Conservation (phyloP, 257 asterid species). For the Haberlea rhodopensis region DNA sequence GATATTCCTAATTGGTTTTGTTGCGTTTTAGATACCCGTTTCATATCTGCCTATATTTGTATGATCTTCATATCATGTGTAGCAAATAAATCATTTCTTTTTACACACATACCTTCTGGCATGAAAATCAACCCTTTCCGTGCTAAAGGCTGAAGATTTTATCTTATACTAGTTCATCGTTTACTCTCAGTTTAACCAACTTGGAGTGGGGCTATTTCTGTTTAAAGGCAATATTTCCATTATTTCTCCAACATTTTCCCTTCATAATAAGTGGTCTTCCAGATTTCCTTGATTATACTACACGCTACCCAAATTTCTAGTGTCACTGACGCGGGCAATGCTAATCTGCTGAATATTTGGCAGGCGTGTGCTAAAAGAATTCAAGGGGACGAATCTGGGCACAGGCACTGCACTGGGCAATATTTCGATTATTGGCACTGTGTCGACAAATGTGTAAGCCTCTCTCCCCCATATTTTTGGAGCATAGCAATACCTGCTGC, state of each 20-base stretch:
- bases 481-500: neutral
- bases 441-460: constrained; percentile 56
- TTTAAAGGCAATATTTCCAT: neutral
- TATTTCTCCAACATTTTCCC: neutral
- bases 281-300: neutral
- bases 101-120: neutral
- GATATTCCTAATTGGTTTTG: neutral
- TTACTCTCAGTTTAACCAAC: neutral
- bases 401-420: constrained; percentile 86
- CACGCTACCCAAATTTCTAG: neutral
- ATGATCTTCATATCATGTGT: neutral
- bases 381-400: constrained; percentile 72
- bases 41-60: neutral
- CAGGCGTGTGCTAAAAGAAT: constrained; percentile 69
- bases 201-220: neutral
- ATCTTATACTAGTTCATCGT: neutral
- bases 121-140: too few relatives aligned
- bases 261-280: neutral
- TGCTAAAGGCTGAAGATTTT: too few relatives aligned
- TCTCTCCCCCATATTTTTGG: neutral
- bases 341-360: neutral
- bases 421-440: constrained; percentile 85
- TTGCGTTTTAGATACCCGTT: neutral
- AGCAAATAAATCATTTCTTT: too few relatives aligned
- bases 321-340: neutral